Evolutionary conservation across 2,329 filamentous ascomycete species (phyloP).

Genomic region (Onygenales sp.): DNA sequence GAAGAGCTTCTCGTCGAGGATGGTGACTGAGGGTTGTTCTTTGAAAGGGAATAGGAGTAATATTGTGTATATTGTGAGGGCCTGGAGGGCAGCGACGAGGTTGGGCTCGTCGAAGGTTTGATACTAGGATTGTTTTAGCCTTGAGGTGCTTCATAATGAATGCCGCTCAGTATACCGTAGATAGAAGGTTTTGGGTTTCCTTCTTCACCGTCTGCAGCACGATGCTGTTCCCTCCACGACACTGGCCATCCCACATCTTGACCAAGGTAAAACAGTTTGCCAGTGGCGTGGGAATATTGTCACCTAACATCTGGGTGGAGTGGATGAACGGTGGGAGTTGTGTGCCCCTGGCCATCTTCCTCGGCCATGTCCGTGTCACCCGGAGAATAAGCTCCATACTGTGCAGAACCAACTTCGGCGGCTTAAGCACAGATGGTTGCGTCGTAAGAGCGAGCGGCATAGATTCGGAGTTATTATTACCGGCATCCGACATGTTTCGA

Average conservation of each 20-base stretch:
- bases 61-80: conserved; percentile 28
- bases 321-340: conserved; percentile 31
- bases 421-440: neutral
- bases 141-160: neutral
- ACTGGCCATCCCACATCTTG: conserved; percentile 30
- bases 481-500: neutral
- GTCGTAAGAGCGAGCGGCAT: neutral
- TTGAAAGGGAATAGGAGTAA: conserved; percentile 29
- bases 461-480: neutral
- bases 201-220: conserved; percentile 22
- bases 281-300: conserved; percentile 20
- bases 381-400: conserved; percentile 27
- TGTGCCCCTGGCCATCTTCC: conserved; percentile 28
- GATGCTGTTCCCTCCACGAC: conserved; percentile 19
- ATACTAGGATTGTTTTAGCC: conserved; percentile 16
- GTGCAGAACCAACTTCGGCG: conserved; percentile 5
- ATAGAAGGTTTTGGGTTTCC: conserved; percentile 24
- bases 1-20: conserved; percentile 20
- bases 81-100: conserved; percentile 27
- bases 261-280: conserved; percentile 27
- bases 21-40: conserved; percentile 12
- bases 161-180: conserved; percentile 16
- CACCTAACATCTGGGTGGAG: conserved; percentile 12
- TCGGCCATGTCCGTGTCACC: conserved; percentile 29
- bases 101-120: conserved; percentile 22